A percentile compares a stretch with the other conserved stretches of the same genome.
phyloP scores from a whole-genome alignment of 495 filamentous ascomycete genomes.

The Aspergillus diversus region DNA sequence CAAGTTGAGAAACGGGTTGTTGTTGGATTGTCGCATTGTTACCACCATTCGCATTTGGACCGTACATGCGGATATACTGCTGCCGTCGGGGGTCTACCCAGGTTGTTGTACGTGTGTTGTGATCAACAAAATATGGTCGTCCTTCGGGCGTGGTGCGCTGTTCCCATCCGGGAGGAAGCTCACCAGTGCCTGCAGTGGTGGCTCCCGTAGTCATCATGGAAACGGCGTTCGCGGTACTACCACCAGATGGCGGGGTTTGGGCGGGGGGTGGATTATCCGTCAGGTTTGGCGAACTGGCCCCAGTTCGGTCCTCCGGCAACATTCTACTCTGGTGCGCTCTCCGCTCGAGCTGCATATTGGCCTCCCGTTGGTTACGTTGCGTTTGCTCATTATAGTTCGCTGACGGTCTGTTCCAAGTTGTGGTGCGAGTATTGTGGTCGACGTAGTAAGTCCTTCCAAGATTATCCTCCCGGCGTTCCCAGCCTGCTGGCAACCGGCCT shows the following conservation, averaged over 20 bases:
- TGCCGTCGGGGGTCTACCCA: constrained; percentile 99
- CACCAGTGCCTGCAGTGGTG: constrained; percentile 91
- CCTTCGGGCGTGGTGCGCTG: constrained; percentile 94
- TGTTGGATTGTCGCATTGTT: constrained; percentile 89
- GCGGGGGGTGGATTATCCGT: constrained; percentile 64
- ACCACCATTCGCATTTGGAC: constrained; percentile 68
- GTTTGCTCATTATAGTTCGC: constrained; percentile 77
- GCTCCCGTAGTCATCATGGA: constrained; percentile 94
- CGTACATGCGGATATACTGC: constrained; percentile 98
- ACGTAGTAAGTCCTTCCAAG: constrained; percentile 98
- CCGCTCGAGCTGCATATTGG: constrained; percentile 87
- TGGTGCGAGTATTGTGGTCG: constrained; percentile 95
- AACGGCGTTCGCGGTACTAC: constrained; percentile 55
- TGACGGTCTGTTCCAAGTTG: constrained; percentile 91
- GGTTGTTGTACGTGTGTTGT: constrained; percentile 97
- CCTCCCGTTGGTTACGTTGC: constrained; percentile 77
- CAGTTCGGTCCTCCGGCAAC: constrained; percentile 93
- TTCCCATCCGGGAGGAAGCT: constrained; percentile 95
- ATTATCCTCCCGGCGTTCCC: constrained; percentile 96
- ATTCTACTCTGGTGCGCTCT: constrained; percentile 93
- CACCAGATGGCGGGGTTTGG: constrained; percentile 50
- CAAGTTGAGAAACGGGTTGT: constrained; percentile 95
- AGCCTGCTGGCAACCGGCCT: constrained; percentile 88
- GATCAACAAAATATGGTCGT: constrained; percentile 96
- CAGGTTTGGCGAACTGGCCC: constrained; percentile 85